Conservation (phyloP, 495 filamentous ascomycete species). For the Aspergillus cavernicola region DNA sequence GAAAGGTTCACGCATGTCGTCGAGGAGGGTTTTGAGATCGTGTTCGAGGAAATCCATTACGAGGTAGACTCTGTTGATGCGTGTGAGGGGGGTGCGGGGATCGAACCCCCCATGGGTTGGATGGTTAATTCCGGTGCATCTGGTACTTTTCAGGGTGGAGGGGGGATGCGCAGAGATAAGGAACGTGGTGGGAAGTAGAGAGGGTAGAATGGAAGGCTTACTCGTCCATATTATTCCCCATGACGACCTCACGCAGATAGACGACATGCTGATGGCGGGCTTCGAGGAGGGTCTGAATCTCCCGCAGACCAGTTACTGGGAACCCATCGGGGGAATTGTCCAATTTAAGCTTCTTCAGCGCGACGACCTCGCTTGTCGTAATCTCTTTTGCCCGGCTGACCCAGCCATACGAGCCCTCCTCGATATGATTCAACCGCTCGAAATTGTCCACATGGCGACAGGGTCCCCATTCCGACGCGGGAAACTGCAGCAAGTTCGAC, state of each 20-base stretch:
- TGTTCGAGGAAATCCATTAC: constrained; percentile 99
- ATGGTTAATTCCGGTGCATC: constrained; percentile 23
- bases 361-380: constrained; percentile 80
- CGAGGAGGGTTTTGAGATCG: constrained; percentile 90
- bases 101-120: constrained; percentile 1
- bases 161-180: background rate
- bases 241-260: constrained; percentile 77
- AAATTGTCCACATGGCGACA: constrained; percentile 85
- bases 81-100: background rate
- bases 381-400: constrained; percentile 82
- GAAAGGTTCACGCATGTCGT: constrained; percentile 93
- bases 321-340: constrained; percentile 80
- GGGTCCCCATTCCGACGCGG: constrained; percentile 62
- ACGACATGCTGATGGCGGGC: constrained; percentile 74
- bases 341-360: constrained; percentile 92
- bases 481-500: constrained; percentile 64
- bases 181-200: background rate
- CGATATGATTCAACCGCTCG: constrained; percentile 91
- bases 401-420: constrained; percentile 94
- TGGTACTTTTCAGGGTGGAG: constrained; percentile 24
- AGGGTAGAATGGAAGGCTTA: constrained; percentile 33
- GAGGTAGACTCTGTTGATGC: constrained; percentile 70
- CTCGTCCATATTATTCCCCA: constrained; percentile 76
- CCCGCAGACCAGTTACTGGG: constrained; percentile 86
- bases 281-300: constrained; percentile 71